Percentiles rank a stretch among this genome's conserved stretches.
These are phyloP conservation scores for Myriosclerotinia duriaeana DNA, from an alignment of 2,329 filamentous ascomycete genomes.

Conservation along the genomic window DNA sequence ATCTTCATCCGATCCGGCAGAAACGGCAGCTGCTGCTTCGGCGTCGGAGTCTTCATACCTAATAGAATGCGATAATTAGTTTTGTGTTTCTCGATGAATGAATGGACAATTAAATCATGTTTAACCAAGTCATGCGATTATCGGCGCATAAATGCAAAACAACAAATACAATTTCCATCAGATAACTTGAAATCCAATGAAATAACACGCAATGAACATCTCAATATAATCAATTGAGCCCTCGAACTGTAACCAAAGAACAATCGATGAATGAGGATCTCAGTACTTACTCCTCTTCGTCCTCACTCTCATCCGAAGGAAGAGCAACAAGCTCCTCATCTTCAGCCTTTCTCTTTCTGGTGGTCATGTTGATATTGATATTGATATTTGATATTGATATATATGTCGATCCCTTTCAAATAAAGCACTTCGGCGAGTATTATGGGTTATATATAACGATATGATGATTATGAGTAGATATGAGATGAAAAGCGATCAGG, in stretches of 20 bases:
- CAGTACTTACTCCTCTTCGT: slow-evolving; percentile 38
- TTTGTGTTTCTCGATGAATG: slow-evolving; percentile 2
- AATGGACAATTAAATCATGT: neutral
- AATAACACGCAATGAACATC: neutral
- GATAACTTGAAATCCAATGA: neutral
- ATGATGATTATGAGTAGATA: neutral
- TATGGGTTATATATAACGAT: neutral
- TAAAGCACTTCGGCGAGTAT: neutral
- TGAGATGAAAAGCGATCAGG: slow-evolving; percentile 5
- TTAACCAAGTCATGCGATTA: slow-evolving; percentile 2
- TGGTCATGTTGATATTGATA: slow-evolving; percentile 26
- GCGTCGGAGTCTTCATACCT: slow-evolving; percentile 42
- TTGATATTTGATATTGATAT: neutral
- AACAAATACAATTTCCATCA: neutral
- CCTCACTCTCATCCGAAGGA: slow-evolving; percentile 37
- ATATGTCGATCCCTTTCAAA: neutral
- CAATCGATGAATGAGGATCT: slow-evolving; percentile 6
- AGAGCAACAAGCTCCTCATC: slow-evolving; percentile 40
- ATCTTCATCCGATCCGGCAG: slow-evolving; percentile 33
- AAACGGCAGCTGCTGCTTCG: slow-evolving; percentile 26
- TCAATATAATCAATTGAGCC: neutral
- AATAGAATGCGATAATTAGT: slow-evolving; percentile 25
- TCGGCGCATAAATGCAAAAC: neutral
- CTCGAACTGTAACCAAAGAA: neutral
- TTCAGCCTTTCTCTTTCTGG: slow-evolving; percentile 35